phyloP scores from a whole-genome alignment of 2,329 filamentous ascomycete species.

The Phyllosticta capitalensis region DNA sequence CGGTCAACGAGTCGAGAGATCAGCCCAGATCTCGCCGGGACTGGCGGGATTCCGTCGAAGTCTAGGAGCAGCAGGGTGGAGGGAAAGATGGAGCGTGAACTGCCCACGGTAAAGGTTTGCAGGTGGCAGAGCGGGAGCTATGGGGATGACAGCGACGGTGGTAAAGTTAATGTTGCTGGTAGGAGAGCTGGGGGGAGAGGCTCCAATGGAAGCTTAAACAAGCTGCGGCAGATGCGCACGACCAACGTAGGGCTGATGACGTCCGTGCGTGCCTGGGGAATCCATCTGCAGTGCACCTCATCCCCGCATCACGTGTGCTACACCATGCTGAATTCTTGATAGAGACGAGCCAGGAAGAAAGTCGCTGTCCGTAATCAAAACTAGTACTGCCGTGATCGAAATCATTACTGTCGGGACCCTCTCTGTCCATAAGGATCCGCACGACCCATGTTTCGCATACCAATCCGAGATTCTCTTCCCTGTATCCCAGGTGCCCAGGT shows the following conservation, averaged over 20 bases:
- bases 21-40: background rate
- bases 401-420: background rate
- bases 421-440: background rate
- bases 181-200: background rate
- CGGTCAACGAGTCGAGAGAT: background rate
- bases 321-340: too few relatives aligned
- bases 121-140: background rate
- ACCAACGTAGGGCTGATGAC: background rate
- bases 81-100: background rate
- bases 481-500: background rate
- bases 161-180: background rate
- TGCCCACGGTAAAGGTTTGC: background rate
- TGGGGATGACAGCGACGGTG: background rate
- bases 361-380: too few relatives aligned
- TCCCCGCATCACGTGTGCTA: background rate
- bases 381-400: too few relatives aligned
- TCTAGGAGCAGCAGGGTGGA: background rate
- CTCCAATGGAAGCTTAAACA: background rate
- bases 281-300: background rate
- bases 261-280: background rate
- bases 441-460: background rate
- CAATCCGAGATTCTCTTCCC: background rate
- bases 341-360: too few relatives aligned
- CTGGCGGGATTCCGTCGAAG: background rate
- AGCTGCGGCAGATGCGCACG: background rate